Conservation (phyloP, 2,329 filamentous ascomycete species). For the Fusarium agapanthi region DNA sequence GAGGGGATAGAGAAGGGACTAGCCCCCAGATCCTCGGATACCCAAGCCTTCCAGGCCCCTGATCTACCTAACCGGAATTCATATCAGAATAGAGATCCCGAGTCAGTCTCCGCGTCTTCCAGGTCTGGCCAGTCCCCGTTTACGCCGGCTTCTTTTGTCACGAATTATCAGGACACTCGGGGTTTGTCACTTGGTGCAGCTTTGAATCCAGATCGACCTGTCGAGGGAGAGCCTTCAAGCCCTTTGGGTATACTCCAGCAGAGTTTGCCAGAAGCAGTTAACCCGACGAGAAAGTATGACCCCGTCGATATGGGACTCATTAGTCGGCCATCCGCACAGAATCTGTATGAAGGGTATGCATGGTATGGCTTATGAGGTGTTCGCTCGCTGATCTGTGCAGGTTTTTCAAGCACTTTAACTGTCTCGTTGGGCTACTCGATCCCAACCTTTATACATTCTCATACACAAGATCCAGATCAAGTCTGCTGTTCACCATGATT, state of each 20-base stretch:
- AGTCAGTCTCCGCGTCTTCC: neutral
- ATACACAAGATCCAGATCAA: neutral
- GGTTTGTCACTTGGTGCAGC: accelerated
- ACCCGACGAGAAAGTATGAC: neutral
- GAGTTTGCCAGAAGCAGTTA: neutral
- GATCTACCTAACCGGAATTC: neutral
- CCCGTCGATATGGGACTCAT: neutral
- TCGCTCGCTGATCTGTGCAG: neutral
- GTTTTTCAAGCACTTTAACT: neutral
- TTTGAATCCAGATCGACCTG: neutral
- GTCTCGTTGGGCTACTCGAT: neutral
- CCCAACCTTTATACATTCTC: neutral
- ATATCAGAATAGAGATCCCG: neutral
- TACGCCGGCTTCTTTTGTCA: neutral
- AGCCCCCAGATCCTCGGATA: neutral
- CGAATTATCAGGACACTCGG: neutral
- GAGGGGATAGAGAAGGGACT: accelerated
- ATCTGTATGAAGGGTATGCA: neutral
- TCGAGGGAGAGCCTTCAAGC: no score
- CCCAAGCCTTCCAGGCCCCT: accelerated
- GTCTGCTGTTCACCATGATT: neutral
- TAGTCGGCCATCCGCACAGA: neutral
- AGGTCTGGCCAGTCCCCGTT: neutral
- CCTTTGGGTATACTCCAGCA: no score
- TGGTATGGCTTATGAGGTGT: no score